Base-by-base conservation (phyloP, 2,329 filamentous ascomycete genomes). In the Fusarium beomiforme region DNA sequence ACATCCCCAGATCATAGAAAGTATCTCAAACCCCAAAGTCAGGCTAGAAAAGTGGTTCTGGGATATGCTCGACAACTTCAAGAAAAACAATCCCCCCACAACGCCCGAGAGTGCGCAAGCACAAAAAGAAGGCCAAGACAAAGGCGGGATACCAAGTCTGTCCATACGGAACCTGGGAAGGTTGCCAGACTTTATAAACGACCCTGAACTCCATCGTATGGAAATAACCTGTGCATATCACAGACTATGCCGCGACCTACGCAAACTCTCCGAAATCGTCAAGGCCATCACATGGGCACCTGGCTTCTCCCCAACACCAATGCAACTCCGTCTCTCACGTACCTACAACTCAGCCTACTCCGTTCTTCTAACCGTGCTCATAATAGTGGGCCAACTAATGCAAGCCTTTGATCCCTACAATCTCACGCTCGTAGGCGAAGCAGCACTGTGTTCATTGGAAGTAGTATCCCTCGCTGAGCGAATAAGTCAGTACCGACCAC, bases 1-100 rank as follows among this genome's bases (percentile, higher is more conserved):
- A 71, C 39, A 5, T 3, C 1, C 3, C 4, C 1, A 81, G 79
- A 65, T 80, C 17, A 64, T 79, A 14, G 79, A 81, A 44, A 79
- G 78, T 44, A 75, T 81, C 19, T 72, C 59, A 5, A 72, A 72
- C 31, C 70, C 70, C 9, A 68, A 71, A 26, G 59, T 72, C 13
- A 61, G 29, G 3, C 14, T 72, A 3, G 70, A 72, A 17, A 68
- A 71, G 0, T 72, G 70, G 70, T 72, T 72, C 47, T 72, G 70
- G 70, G 70, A 72, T n/a, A 68, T 72, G 42, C 59, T 72, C 3
- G 70, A 72, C 31, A 61, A 63, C 26, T 68, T 73, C 36, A 64
- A 54, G 23, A 71, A 56, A 39, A 57, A 58, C 24, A 59, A 72
- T 1, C 66, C 70, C 2, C 66, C 44, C 2, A 49, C 65, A 3